Evolutionary conservation across 2,329 filamentous ascomycete genomes (phyloP), one percentile per base, ranked within the genome.

Genomic region (Bipolaris sorokiniana): DNA sequence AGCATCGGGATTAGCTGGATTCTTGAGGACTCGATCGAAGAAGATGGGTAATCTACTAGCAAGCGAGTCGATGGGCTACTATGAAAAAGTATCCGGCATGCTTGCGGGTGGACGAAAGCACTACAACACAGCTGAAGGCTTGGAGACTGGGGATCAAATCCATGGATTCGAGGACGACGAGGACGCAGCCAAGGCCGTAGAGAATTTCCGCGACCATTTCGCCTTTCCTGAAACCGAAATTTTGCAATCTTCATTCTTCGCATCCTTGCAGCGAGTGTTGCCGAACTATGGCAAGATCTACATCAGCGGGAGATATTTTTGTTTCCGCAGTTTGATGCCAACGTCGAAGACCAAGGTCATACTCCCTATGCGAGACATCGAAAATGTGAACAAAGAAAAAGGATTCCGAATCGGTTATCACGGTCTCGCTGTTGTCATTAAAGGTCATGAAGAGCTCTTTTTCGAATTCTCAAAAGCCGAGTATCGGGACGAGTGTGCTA

Each of bases 211-310:
- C 42, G 86, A 88, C 1, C 92, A 98, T 70, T 99, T 99, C 78
- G 91, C 92, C 1, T 82, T 98, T n/a, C 91, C 93, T 0, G 82
- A 87, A 33, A 87, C 87, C 0, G 95, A 99, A 73, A 90, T 87
- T 72, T 84, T 99, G 1, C 88, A 91, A 61, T 93, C 94, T 1
- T 91, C 92, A 0, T 98, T 95, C 77, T 98, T 92, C 76, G 92
- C 91, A n/a, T 91, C 90, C 71, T 83, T 98, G n/a, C 87, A 96
- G 66, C 88, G 93, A 2, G 91, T 97, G 0, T 78, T 98, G 28
- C 95, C 95, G 2, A 83, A 98, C 1, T 98, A 97, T 69, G 95
- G 95, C 67, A 99, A 98, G 77, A 90, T 98, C 33, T 99, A 99
- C 77, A 88, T 98, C 64, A 93, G 95, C 71, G 88, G 92, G 65